Conservation (phyloP, 2,329 filamentous ascomycete genomes). For the Cordyceps militaris region DNA sequence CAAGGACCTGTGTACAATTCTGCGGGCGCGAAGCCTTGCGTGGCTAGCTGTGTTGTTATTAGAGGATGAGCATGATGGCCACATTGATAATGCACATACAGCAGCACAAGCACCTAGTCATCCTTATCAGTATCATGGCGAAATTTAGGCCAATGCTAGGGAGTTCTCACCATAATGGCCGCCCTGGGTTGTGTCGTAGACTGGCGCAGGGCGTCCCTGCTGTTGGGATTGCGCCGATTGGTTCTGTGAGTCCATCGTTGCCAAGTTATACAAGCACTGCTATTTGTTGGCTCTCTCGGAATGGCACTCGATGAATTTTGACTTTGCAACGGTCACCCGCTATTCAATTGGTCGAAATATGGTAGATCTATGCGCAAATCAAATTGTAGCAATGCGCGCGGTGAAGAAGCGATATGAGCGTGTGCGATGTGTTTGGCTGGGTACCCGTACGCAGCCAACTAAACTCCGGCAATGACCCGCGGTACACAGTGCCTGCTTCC, state of each 20-base stretch:
- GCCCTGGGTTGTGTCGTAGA: conserved; percentile 67
- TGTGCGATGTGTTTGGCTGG: conserved; percentile 8
- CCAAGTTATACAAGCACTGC: not conserved
- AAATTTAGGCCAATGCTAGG: conserved; percentile 8
- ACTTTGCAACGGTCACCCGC: not conserved
- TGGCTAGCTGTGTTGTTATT: conserved; percentile 59
- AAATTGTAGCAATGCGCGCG: not conserved
- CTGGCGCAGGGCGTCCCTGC: conserved; percentile 52
- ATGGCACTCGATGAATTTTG: not conserved
- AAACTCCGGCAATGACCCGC: conserved; percentile 7
- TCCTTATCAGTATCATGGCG: conserved; percentile 19
- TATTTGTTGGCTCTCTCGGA: not conserved
- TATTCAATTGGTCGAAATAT: not conserved
- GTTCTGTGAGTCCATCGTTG: conserved; percentile 33
- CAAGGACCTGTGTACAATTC: conserved; percentile 91
- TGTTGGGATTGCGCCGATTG: conserved; percentile 50
- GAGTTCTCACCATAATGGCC: conserved; percentile 66
- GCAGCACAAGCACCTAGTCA: conserved; percentile 40
- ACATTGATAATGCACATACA: conserved; percentile 24
- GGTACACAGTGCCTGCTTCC: conserved; percentile 3
- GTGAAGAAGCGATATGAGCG: not conserved
- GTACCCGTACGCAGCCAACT: conserved; percentile 1
- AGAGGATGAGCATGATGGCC: conserved; percentile 19
- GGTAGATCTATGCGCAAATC: not conserved
- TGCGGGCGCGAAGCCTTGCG: conserved; percentile 81